Conservation (phyloP, 1,139 yeast species). For the Geotrichum europaeum region DNA sequence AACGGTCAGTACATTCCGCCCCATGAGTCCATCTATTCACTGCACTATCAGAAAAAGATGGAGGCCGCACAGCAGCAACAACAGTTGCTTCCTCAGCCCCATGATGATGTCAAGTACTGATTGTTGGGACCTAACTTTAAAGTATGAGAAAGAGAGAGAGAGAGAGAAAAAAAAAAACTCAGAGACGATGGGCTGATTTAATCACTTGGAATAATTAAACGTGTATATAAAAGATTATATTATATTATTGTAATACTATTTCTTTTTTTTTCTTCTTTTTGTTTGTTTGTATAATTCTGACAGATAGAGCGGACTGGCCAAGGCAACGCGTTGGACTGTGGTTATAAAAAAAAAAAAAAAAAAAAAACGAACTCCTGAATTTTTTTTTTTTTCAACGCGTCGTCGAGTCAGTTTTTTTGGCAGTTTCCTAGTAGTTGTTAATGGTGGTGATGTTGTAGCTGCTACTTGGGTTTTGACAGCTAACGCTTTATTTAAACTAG, state of each 20-base stretch:
- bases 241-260: too few species aligned
- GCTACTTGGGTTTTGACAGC: background rate
- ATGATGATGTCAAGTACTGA: background rate
- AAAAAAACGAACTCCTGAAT: too few species aligned
- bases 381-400: background rate
- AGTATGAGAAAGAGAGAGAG: background rate
- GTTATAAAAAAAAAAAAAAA: too few species aligned
- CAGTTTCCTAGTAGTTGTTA: background rate
- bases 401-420: background rate
- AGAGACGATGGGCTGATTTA: background rate
- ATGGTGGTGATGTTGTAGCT: background rate
- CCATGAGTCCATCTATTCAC: conserved; percentile 15
- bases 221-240: too few species aligned
- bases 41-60: conserved; percentile 2
- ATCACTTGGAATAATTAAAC: background rate
- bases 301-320: too few species aligned
- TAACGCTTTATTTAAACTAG: background rate
- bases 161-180: background rate
- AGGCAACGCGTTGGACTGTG: background rate
- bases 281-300: too few species aligned
- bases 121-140: background rate
- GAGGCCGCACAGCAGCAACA: conserved; percentile 5
- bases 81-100: background rate
- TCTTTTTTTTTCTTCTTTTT: too few species aligned
- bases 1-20: conserved; percentile 16